phyloP scores from a whole-genome alignment of 148 eudicot species.

The Gaultheria prostrata region DNA sequence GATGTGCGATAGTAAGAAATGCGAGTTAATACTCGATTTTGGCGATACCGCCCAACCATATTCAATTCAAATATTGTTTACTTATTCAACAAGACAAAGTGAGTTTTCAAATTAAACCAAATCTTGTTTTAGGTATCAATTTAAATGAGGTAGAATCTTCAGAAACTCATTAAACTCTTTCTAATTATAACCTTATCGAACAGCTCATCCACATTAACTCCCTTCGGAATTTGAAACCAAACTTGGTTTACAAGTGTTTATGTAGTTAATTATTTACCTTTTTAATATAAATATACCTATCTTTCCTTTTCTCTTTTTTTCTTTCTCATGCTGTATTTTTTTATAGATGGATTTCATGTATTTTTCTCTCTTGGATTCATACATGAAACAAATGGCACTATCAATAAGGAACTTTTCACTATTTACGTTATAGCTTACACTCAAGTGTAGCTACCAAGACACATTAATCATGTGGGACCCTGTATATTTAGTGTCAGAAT shows the following conservation, averaged over 20 bases:
- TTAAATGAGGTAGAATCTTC: not conserved
- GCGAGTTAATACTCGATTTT: not conserved
- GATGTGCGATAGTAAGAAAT: not conserved
- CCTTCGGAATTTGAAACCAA: not conserved
- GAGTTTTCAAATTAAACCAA: not conserved
- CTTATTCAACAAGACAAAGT: not conserved
- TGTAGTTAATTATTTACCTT: not conserved
- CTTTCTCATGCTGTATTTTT: too few relatives aligned
- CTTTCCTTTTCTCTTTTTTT: not conserved
- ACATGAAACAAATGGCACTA: not conserved
- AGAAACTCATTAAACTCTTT: not conserved
- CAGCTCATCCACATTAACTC: not conserved
- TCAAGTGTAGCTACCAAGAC: not conserved
- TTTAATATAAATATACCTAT: too few relatives aligned
- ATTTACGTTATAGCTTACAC: not conserved
- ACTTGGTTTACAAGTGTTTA: not conserved
- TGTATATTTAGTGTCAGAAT: not conserved
- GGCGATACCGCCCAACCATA: not conserved
- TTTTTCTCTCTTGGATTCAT: not conserved
- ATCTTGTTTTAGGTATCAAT: not conserved
- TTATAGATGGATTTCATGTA: not conserved
- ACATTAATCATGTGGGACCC: not conserved
- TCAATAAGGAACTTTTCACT: not conserved
- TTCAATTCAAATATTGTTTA: not conserved
- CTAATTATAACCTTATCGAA: not conserved